Percentiles rank a stretch among this genome's conserved stretches.
These are phyloP conservation scores for Akanthomyces lecanii DNA, from an alignment of 2,329 filamentous ascomycete species.

Conservation along the genomic window DNA sequence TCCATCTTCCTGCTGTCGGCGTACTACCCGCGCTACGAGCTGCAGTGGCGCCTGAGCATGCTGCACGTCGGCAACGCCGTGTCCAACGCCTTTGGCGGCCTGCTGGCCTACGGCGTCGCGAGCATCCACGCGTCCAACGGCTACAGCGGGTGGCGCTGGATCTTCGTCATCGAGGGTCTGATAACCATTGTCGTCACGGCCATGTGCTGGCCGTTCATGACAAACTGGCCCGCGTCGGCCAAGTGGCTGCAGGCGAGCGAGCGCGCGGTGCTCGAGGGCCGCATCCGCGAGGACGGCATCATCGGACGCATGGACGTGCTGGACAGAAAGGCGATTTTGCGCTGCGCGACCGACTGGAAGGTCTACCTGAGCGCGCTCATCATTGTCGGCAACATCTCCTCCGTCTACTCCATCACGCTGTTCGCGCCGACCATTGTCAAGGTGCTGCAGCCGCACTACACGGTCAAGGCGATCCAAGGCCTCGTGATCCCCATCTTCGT, in stretches of 20 bases:
- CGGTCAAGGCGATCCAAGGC: conserved; percentile 8
- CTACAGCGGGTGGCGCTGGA: conserved; percentile 46
- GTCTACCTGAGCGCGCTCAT: conserved; percentile 12
- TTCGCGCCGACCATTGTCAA: conserved; percentile 16
- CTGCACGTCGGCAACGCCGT: conserved; percentile 34
- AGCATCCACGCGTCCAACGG: conserved; percentile 40
- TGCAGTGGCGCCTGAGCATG: conserved; percentile 28
- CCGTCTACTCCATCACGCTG: conserved; percentile 15
- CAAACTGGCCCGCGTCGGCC: conserved; percentile 6
- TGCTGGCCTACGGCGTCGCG: conserved; percentile 41
- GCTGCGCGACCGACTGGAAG: conserved; percentile 16
- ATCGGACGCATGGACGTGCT: conserved; percentile 15
- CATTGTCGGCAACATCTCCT: conserved; percentile 14
- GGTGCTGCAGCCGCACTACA: conserved; percentile 8
- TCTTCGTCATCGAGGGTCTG: conserved; percentile 50
- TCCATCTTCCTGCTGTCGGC: conserved; percentile 27
- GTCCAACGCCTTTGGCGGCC: conserved; percentile 41
- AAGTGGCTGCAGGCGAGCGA: conserved; percentile 6
- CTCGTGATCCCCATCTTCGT: conserved; percentile 17
- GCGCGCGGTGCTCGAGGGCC: neutral
- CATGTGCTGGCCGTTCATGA: conserved; percentile 13
- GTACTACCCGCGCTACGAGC: conserved; percentile 30
- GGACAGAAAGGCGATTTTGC: neutral
- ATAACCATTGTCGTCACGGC: conserved; percentile 19
- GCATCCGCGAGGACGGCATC: conserved; percentile 14